Conservation (phyloP, 2,329 filamentous ascomycete genomes). For the Fusarium mangiferae region DNA sequence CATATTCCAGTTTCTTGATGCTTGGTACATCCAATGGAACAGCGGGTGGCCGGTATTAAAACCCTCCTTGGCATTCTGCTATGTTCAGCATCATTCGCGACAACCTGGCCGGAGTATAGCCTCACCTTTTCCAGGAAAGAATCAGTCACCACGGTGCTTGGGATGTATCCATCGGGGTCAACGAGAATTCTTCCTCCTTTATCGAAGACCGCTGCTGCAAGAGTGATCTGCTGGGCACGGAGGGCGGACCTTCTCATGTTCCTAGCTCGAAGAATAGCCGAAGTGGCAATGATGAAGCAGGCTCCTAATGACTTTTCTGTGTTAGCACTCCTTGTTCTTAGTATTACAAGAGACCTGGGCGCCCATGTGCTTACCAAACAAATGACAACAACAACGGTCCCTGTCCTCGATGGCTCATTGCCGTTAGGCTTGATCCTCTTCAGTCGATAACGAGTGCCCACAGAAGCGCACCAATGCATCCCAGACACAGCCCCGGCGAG, state of each 20-base stretch:
- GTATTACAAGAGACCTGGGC: neutral
- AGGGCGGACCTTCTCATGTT: slow-evolving; percentile 64
- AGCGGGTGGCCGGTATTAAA: slow-evolving; percentile 81
- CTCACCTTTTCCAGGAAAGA: slow-evolving; percentile 74
- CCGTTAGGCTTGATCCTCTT: slow-evolving; percentile 51
- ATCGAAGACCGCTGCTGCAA: slow-evolving; percentile 74
- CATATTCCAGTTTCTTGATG: slow-evolving; percentile 79
- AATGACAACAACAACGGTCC: slow-evolving; percentile 78
- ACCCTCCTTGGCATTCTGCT: slow-evolving; percentile 68
- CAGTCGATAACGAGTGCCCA: slow-evolving; percentile 75
- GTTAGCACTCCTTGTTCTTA: neutral
- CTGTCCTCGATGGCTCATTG: slow-evolving; percentile 64
- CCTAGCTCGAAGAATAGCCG: slow-evolving; percentile 64
- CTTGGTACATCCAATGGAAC: slow-evolving; percentile 88
- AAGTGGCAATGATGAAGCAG: slow-evolving; percentile 67
- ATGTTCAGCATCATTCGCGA: slow-evolving; percentile 21
- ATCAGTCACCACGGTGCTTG: slow-evolving; percentile 81
- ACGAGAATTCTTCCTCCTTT: slow-evolving; percentile 73
- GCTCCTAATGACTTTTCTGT: slow-evolving; percentile 65
- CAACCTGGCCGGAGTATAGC: neutral
- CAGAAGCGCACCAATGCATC: slow-evolving; percentile 87
- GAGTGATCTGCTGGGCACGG: slow-evolving; percentile 70
- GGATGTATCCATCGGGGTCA: slow-evolving; percentile 74
- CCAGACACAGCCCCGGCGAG: slow-evolving; percentile 81
- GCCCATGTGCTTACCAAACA: slow-evolving; percentile 65